A percentile compares a stretch with the other conserved stretches of the same genome.
Conservation (phyloP, 2,329 filamentous ascomycete species). For the Beauveria medogensis region DNA sequence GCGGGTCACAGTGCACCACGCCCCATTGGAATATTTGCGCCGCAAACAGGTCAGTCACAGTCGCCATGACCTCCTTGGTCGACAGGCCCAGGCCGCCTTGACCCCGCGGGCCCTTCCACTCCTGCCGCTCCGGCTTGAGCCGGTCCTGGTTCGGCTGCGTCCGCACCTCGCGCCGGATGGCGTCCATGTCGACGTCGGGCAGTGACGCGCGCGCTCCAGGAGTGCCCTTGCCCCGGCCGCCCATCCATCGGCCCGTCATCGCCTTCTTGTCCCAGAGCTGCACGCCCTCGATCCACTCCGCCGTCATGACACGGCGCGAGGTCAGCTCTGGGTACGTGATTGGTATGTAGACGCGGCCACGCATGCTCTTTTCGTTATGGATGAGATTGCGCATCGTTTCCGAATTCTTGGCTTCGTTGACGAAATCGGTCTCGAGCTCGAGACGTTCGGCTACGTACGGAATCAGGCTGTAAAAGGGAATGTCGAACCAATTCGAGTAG, state of each 20-base stretch:
- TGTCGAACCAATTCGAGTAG: conserved; percentile 81
- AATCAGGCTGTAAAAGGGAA: conserved; percentile 86
- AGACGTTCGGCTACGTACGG: conserved; percentile 92
- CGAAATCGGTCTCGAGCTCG: conserved; percentile 87
- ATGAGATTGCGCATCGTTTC: conserved; percentile 76
- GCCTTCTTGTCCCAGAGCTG: conserved; percentile 85
- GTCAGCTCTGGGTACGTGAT: conserved; percentile 75
- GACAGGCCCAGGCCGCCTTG: conserved; percentile 78
- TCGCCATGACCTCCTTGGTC: conserved; percentile 84
- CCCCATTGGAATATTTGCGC: conserved; percentile 98
- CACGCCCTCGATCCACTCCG: conserved; percentile 96
- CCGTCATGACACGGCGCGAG: conserved; percentile 78
- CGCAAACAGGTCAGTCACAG: conserved; percentile 93
- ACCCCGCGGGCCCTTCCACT: conserved; percentile 65
- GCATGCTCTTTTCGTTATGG: conserved; percentile 64
- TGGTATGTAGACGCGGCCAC: conserved; percentile 80
- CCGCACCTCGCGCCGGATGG: conserved; percentile 36
- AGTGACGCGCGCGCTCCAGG: conserved; percentile 67
- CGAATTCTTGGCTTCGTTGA: conserved; percentile 83
- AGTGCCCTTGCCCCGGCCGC: conserved; percentile 66
- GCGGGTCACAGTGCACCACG: conserved; percentile 89
- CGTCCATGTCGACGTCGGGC: conserved; percentile 38
- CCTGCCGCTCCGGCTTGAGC: conserved; percentile 71
- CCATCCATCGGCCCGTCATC: conserved; percentile 69
- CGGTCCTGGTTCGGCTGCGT: conserved; percentile 47